Evolutionary conservation across 768 basidiomycete genomes (phyloP), one percentile per base, ranked within the genome.

Genomic region (Tylopilus felleus): DNA sequence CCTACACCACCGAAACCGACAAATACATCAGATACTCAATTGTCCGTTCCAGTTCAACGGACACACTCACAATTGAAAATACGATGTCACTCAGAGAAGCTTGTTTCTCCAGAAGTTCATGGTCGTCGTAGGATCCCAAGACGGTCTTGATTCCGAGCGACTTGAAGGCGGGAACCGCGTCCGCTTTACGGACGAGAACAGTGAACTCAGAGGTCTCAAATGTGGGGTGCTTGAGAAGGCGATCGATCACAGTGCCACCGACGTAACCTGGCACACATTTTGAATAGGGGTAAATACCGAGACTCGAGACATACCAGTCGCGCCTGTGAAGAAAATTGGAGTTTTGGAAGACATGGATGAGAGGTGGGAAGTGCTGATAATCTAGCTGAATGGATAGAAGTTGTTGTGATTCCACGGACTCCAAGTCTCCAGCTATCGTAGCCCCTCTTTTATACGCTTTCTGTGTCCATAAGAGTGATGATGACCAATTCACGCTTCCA

Each of bases 101-200:
- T 8, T 78, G 65, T 22, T 73, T 65, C 58, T 77, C 76, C 8
- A 85, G 59, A 14, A 80, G 58, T 1, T 58, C 61, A 1, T 60
- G 47, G 57, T 84, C 80, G 10, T 67, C 60, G 59, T 79, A 72
- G 3, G 81, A 78, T 8, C 82, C 83, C 21, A 73, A 12, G 12
- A 69, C 48, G 3, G 71, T 47, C 33, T 64, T 67, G 39, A 71
- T 38, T 8, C 65, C 68, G 33, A 71, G 38, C 2, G 60, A 57
- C 38, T 65, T 49, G 2, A 73, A 51, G 10, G 22, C 39, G 4
- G 57, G 4, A 2, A 22, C 54, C 36, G 68, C 68, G 19, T 65
- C 57, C 7, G 71, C 63, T 47, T 68, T 73, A 7, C 74, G 66
- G 4, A 72, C 47, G 16, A 75, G 66, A 0, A 54, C 66, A 9